phyloP scores from a whole-genome alignment of 352 stramenopile genomes.

The Phytopythium kandeliae region DNA sequence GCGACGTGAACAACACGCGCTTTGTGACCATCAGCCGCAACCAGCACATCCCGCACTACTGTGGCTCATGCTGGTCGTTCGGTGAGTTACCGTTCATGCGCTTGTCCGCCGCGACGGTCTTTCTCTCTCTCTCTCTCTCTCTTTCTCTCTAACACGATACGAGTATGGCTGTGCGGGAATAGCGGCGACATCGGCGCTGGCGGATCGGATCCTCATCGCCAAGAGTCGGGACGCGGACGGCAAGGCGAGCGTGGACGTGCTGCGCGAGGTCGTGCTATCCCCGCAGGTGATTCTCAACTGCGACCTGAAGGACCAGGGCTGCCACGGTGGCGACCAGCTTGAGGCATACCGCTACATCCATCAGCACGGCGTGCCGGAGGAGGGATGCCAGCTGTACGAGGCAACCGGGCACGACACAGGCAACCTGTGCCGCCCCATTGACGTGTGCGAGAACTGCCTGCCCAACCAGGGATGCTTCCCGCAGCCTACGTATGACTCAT shows the following conservation, averaged over 20 bases:
- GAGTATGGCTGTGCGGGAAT: not conserved
- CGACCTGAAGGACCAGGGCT: constrained; percentile 81
- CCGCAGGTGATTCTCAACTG: constrained; percentile 89
- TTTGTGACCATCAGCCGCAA: constrained; percentile 83
- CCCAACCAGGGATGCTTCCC: constrained; percentile 75
- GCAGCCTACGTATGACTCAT: constrained; percentile 92
- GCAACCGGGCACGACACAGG: constrained; percentile 90
- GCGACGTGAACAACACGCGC: constrained; percentile 74
- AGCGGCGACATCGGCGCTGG: constrained; percentile 80
- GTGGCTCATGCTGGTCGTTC: constrained; percentile 87
- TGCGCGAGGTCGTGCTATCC: constrained; percentile 72
- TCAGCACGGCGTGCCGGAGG: constrained; percentile 90
- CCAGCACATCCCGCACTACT: constrained; percentile 87
- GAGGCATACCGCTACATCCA: constrained; percentile 92
- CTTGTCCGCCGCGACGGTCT: too few species aligned
- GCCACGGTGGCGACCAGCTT: constrained; percentile 90
- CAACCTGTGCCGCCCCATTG: constrained; percentile 79
- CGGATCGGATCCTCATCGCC: constrained; percentile 82
- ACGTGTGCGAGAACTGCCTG: constrained; percentile 93
- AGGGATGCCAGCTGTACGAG: constrained; percentile 93
- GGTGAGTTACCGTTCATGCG: constrained; percentile 21
- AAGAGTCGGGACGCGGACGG: constrained; percentile 52
- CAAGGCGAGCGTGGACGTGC: constrained; percentile 56
- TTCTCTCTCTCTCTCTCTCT: too few species aligned
- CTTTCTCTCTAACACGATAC: too few species aligned